Evolutionary conservation across 2,329 filamentous ascomycete species (phyloP).

Genomic region (Penicillium sumatraense): DNA sequence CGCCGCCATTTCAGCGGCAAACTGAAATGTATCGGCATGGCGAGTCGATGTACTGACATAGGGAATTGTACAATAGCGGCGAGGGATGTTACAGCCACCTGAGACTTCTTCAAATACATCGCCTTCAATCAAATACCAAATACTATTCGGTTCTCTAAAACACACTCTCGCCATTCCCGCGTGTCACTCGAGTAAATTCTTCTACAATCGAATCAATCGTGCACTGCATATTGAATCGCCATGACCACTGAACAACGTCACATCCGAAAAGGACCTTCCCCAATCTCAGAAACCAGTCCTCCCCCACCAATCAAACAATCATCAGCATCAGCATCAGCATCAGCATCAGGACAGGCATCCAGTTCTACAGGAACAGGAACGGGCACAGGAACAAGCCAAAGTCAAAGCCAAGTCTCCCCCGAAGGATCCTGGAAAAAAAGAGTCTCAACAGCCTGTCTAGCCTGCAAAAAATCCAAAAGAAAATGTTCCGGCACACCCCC

Average conservation of each 20-base stretch:
- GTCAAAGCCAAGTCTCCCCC: background rate
- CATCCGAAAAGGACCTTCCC: constrained; percentile 31
- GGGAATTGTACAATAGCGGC: background rate
- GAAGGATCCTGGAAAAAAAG: constrained; percentile 37
- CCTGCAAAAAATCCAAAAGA: constrained; percentile 47
- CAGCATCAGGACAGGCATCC: background rate
- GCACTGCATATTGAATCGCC: constrained; percentile 3
- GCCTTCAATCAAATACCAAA: background rate
- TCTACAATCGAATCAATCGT: too few relatives aligned
- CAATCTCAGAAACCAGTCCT: constrained; percentile 19
- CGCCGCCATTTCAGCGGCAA: constrained; percentile 9
- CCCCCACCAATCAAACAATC: constrained; percentile 10
- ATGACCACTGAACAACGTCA: constrained; percentile 31
- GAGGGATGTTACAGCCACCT: background rate
- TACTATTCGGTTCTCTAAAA: too few relatives aligned
- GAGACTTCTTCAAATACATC: background rate
- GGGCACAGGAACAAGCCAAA: background rate
- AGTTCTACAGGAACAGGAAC: background rate
- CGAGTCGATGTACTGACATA: too few relatives aligned
- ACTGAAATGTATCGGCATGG: background rate
- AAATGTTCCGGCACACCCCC: constrained; percentile 46
- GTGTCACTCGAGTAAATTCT: too few relatives aligned
- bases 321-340: too few relatives aligned
- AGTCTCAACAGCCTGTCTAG: constrained; percentile 45
- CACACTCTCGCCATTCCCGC: background rate